A percentile compares a stretch with the other conserved stretches of the same genome.
Conservation (phyloP, 2,329 filamentous ascomycete species). For the Verticillium klebahnii region DNA sequence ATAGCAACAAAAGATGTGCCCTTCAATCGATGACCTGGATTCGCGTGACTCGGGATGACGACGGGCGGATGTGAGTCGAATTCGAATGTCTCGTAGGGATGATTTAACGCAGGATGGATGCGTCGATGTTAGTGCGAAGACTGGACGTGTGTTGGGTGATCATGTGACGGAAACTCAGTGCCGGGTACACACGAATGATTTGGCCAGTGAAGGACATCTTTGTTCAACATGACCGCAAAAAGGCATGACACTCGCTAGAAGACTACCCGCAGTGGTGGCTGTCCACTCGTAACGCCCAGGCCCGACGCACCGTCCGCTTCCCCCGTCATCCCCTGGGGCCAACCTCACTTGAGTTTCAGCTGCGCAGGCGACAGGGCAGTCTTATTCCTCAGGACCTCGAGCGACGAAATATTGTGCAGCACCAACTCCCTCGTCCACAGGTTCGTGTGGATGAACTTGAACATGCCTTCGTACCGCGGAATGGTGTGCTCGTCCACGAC, state of each 20-base stretch:
- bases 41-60: neutral
- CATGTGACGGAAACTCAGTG: no score
- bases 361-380: neutral
- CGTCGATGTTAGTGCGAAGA: no score
- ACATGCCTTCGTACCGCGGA: slow-evolving; percentile 8
- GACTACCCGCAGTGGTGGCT: no score
- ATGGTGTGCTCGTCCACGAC: neutral
- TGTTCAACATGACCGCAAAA: no score
- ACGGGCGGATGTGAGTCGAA: neutral
- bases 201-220: no score
- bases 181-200: no score
- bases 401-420: slow-evolving; percentile 6
- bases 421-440: slow-evolving; percentile 18
- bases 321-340: neutral
- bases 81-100: no score
- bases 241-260: no score
- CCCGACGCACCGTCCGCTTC: no score
- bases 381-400: slow-evolving; percentile 11
- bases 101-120: no score
- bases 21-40: neutral
- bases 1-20: neutral
- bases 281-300: no score
- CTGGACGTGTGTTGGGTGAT: no score
- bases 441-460: slow-evolving; percentile 10
- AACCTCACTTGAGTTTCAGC: neutral